Conservation (phyloP, 164 flowering plant genomes). For the Cinnamomum chago region DNA sequence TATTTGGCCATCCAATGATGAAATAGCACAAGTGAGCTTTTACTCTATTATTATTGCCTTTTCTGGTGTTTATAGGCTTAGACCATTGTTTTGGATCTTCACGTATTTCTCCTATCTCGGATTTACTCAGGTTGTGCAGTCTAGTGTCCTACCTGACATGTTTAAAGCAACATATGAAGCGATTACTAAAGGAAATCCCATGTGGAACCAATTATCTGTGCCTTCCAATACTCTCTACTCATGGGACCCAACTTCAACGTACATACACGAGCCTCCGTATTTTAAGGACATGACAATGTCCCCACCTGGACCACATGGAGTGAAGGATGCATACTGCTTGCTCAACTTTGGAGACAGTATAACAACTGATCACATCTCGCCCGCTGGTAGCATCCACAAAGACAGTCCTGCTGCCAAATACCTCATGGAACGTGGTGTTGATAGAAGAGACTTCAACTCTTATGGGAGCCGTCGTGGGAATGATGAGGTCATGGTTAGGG, state of each 20-base stretch:
- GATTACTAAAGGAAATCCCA: slow-evolving; percentile 69
- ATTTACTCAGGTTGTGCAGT: slow-evolving; percentile 53
- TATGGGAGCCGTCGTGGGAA: slow-evolving; percentile 82
- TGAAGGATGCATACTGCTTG: slow-evolving; percentile 65
- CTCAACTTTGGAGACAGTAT: slow-evolving; percentile 76
- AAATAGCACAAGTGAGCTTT: slow-evolving; percentile 67
- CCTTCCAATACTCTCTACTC: slow-evolving; percentile 52
- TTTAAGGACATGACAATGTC: slow-evolving; percentile 60
- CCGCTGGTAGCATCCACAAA: slow-evolving; percentile 81
- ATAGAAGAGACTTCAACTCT: slow-evolving; percentile 64
- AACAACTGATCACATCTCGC: slow-evolving; percentile 81
- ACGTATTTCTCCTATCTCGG: not conserved
- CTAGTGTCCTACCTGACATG: slow-evolving; percentile 72
- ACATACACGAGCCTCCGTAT: slow-evolving; percentile 71
- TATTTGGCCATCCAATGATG: slow-evolving; percentile 90
- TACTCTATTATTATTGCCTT: not conserved
- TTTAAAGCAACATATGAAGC: slow-evolving; percentile 68
- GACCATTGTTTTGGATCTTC: not conserved
- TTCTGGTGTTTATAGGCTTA: not conserved
- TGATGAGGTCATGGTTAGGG: slow-evolving; percentile 71
- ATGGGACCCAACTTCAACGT: slow-evolving; percentile 69
- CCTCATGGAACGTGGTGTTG: slow-evolving; percentile 64
- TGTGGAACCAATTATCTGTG: slow-evolving; percentile 66
- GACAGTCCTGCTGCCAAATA: slow-evolving; percentile 74
- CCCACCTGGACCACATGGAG: slow-evolving; percentile 68